Evolutionary conservation across 257 asterid species (phyloP).

Genomic region (Solanum clarkiae): DNA sequence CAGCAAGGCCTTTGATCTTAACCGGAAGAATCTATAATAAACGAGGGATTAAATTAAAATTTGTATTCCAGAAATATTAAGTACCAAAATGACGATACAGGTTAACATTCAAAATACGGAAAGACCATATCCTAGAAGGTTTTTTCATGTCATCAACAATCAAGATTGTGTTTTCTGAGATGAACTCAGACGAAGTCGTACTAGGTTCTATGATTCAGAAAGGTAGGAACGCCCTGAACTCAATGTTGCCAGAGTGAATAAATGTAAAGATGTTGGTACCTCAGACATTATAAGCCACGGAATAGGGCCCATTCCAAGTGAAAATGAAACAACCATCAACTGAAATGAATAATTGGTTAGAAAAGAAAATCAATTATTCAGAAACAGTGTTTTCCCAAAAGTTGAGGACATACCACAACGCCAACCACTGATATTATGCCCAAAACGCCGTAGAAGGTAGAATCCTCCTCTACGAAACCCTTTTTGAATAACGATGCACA

Average conservation of each 20-base stretch:
- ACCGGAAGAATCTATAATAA: slow-evolving; percentile 64
- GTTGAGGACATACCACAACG: slow-evolving; percentile 28
- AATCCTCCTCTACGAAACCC: slow-evolving; percentile 39
- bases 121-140: neutral
- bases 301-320: slow-evolving; percentile 95
- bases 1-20: slow-evolving; percentile 79
- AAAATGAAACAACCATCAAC: slow-evolving; percentile 59
- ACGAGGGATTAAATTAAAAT: neutral
- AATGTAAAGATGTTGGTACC: slow-evolving; percentile 23
- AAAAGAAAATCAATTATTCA: neutral
- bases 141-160: neutral
- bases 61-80: neutral
- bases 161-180: neutral
- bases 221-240: neutral
- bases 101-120: neutral
- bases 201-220: neutral
- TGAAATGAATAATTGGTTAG: slow-evolving; percentile 13
- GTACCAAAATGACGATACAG: neutral
- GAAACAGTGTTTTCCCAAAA: neutral
- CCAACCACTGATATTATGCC: slow-evolving; percentile 68
- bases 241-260: neutral
- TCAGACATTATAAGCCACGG: slow-evolving; percentile 99
- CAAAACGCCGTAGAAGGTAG: slow-evolving; percentile 33
- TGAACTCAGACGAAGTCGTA: neutral
- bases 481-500: neutral